Evolutionary conservation across 768 basidiomycete genomes (phyloP).

Genomic region (Tylopilus intermedius): DNA sequence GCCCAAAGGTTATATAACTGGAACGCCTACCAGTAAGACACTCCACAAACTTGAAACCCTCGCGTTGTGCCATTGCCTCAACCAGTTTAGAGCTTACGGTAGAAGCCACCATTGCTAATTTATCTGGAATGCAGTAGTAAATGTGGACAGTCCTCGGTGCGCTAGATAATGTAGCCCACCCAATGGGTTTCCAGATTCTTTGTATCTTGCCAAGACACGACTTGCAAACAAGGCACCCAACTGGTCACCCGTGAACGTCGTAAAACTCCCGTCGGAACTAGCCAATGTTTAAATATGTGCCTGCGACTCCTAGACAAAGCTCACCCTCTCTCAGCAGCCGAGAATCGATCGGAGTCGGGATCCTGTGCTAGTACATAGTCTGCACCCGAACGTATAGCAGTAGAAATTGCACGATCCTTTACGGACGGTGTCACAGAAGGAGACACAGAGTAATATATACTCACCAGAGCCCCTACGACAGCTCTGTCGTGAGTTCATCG

Average conservation of each 20-base stretch:
- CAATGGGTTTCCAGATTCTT: slow-evolving; percentile 40
- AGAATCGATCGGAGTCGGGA: slow-evolving; percentile 82
- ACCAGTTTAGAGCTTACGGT: slow-evolving; percentile 92
- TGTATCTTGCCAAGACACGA: slow-evolving; percentile 41
- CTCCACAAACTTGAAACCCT: slow-evolving; percentile 82
- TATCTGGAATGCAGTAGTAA: slow-evolving; percentile 37
- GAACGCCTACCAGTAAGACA: slow-evolving; percentile 65
- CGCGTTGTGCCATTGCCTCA: slow-evolving; percentile 63
- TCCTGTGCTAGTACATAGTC: slow-evolving; percentile 81
- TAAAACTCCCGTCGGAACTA: slow-evolving; percentile 50
- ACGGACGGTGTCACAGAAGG: not conserved
- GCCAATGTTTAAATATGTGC: slow-evolving; percentile 2
- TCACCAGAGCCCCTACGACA: slow-evolving; percentile 46
- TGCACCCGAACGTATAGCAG: slow-evolving; percentile 50
- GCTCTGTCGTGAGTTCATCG: slow-evolving; percentile 1
- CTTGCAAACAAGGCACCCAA: slow-evolving; percentile 59
- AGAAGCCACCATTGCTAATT: slow-evolving; percentile 81
- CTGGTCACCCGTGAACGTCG: slow-evolving; percentile 79
- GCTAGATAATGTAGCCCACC: slow-evolving; percentile 27
- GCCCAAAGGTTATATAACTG: not conserved
- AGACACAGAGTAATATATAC: slow-evolving; percentile 9
- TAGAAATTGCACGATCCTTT: slow-evolving; percentile 69
- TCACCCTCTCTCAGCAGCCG: slow-evolving; percentile 67
- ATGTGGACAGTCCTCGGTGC: slow-evolving; percentile 35
- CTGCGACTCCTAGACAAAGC: slow-evolving; percentile 6